A percentile compares a stretch with the other conserved stretches of the same genome.
Evolutionary conservation across 768 basidiomycete genomes (phyloP).

Genomic region (Podaxis carcinomalis): DNA sequence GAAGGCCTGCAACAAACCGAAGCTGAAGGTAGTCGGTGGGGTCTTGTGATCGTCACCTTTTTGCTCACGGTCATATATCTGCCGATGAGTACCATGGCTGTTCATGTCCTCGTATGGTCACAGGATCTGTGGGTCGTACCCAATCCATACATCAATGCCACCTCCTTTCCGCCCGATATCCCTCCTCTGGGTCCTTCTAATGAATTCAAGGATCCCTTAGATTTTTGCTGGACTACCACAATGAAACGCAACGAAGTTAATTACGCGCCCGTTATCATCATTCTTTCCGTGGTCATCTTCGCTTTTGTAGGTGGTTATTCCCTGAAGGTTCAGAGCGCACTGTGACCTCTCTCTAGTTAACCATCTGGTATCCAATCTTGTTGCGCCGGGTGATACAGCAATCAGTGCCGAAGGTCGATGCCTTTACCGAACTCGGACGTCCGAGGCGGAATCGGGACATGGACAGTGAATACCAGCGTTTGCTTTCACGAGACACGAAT

Average conservation of each 20-base stretch:
- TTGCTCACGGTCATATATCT: constrained; percentile 67
- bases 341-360: constrained; percentile 37
- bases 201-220: constrained; percentile 56
- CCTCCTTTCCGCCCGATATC: constrained; percentile 42
- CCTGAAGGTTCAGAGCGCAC: not conserved
- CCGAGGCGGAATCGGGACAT: constrained; percentile 49
- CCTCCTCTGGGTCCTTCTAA: constrained; percentile 51
- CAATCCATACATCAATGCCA: constrained; percentile 63
- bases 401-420: constrained; percentile 62
- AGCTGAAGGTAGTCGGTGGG: constrained; percentile 41
- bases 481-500: constrained; percentile 59
- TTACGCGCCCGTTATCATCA: constrained; percentile 58
- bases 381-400: constrained; percentile 50
- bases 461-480: constrained; percentile 67
- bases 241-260: constrained; percentile 69
- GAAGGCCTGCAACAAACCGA: constrained; percentile 53
- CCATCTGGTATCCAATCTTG: constrained; percentile 66
- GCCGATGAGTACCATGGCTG: constrained; percentile 71
- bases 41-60: constrained; percentile 59
- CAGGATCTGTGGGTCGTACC: constrained; percentile 70
- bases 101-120: constrained; percentile 76
- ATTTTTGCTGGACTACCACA: constrained; percentile 79
- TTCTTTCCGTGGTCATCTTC: constrained; percentile 51
- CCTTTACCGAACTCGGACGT: constrained; percentile 68
- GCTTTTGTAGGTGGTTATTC: constrained; percentile 36